phyloP scores from a whole-genome alignment of 768 basidiomycete species.

The Trametes meyenii region DNA sequence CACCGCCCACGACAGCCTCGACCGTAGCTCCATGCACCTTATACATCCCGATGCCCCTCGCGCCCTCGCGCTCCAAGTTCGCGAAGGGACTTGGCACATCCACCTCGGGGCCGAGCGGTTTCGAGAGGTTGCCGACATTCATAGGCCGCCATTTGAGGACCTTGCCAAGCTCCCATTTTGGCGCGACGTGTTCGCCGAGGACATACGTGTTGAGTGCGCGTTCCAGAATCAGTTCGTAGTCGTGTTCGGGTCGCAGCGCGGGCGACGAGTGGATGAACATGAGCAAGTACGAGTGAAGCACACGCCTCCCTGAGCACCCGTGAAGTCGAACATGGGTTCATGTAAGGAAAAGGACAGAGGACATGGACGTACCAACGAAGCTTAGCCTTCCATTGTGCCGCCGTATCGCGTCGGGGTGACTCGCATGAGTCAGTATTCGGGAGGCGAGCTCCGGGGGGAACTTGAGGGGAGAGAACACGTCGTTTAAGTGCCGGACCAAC shows the following conservation, averaged over 20 bases:
- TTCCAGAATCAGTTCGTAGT: slow-evolving; percentile 59
- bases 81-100: slow-evolving; percentile 19
- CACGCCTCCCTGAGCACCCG: slow-evolving; percentile 62
- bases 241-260: slow-evolving; percentile 48
- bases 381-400: slow-evolving; percentile 75
- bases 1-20: slow-evolving; percentile 73
- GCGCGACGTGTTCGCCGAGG: slow-evolving; percentile 74
- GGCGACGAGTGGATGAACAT: slow-evolving; percentile 65
- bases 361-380: slow-evolving; percentile 65
- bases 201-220: slow-evolving; percentile 68
- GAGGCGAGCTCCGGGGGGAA: slow-evolving; percentile 74
- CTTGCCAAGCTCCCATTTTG: slow-evolving; percentile 72
- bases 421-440: slow-evolving; percentile 77
- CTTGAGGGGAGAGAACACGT: slow-evolving; percentile 63
- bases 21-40: slow-evolving; percentile 81
- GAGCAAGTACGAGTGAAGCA: slow-evolving; percentile 73
- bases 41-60: slow-evolving; percentile 60
- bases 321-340: neutral
- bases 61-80: slow-evolving; percentile 9
- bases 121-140: slow-evolving; percentile 22
- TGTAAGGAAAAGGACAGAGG: neutral
- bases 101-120: slow-evolving; percentile 15
- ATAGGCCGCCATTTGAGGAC: slow-evolving; percentile 77
- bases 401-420: slow-evolving; percentile 62
- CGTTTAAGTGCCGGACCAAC: slow-evolving; percentile 58